A percentile compares a stretch with the other conserved stretches of the same genome.
These are phyloP conservation scores for Fusarium sp. DNA, from an alignment of 2,329 filamentous ascomycete genomes.

Conservation along the genomic window DNA sequence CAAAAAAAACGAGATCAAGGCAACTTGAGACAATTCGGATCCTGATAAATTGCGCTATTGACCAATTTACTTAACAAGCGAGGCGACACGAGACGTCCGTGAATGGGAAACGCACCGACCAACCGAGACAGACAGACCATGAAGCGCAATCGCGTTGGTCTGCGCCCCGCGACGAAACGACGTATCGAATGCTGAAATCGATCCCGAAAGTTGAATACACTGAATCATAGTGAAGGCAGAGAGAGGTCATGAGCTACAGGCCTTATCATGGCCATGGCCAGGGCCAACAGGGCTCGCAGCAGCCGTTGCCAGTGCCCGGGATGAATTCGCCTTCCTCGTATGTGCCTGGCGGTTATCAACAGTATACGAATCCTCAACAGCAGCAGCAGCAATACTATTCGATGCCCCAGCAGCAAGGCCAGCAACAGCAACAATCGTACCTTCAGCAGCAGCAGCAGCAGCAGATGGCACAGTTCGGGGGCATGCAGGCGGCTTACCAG, in stretches of 20 bases:
- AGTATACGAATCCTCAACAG: constrained; percentile 44
- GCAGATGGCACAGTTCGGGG: constrained; percentile 42
- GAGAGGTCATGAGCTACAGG: constrained; percentile 52
- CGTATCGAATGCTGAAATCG: constrained; percentile 37
- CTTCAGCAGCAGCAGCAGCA: constrained; percentile 43
- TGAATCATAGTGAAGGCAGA: constrained; percentile 16
- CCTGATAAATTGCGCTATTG: background rate
- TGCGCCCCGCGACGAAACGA: constrained; percentile 44
- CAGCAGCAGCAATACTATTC: constrained; percentile 44
- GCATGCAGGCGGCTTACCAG: constrained; percentile 37
- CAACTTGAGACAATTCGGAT: background rate
- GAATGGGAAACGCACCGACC: constrained; percentile 19
- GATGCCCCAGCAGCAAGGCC: constrained; percentile 40
- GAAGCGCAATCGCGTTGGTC: constrained; percentile 45
- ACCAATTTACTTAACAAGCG: background rate
- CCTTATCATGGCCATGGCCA: constrained; percentile 46
- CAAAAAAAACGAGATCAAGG: constrained; percentile 7
- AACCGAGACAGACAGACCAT: constrained; percentile 33
- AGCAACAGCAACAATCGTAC: constrained; percentile 41
- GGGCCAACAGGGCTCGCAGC: constrained; percentile 45
- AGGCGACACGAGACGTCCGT: constrained; percentile 1
- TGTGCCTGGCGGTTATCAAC: constrained; percentile 36
- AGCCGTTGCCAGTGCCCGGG: constrained; percentile 32
- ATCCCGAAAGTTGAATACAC: background rate
- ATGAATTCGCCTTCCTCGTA: constrained; percentile 39